Conservation (phyloP, 805 yeast species). For the Nakazawaea molendinolei region DNA sequence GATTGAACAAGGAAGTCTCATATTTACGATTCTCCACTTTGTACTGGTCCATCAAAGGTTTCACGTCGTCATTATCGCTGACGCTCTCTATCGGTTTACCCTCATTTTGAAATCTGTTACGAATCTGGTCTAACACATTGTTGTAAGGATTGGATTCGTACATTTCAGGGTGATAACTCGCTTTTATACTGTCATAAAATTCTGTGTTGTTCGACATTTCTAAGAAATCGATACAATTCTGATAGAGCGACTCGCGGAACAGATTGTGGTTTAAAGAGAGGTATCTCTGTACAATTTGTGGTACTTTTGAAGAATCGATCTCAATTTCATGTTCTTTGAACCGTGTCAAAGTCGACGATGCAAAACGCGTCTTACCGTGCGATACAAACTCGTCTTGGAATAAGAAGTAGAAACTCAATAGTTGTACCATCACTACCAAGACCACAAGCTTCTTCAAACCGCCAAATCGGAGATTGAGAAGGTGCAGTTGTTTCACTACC, state of each 20-base stretch:
- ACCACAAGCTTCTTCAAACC: slow-evolving; percentile 2
- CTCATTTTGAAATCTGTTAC: not conserved
- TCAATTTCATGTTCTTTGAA: not conserved
- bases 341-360: slow-evolving; percentile 4
- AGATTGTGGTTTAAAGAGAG: slow-evolving; percentile 1
- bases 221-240: slow-evolving; percentile 7
- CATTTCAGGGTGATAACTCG: slow-evolving; percentile 4
- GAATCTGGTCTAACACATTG: slow-evolving; percentile 4
- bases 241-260: slow-evolving; percentile 5
- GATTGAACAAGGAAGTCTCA: not conserved
- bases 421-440: not conserved
- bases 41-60: slow-evolving; percentile 8
- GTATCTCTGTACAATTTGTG: slow-evolving; percentile 1
- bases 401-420: not conserved
- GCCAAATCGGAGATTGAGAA: slow-evolving; percentile 1
- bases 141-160: slow-evolving; percentile 1
- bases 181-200: not conserved
- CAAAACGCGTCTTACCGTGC: slow-evolving; percentile 1
- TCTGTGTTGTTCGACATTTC: slow-evolving; percentile 2
- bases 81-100: slow-evolving; percentile 1
- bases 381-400: slow-evolving; percentile 1
- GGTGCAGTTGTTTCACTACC: not conserved
- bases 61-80: slow-evolving; percentile 6
- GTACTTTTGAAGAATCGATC: not conserved
- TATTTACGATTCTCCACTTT: slow-evolving; percentile 1